Evolutionary conservation across 2,329 filamentous ascomycete genomes (phyloP).

Genomic region (Fusarium pseudograminearum): DNA sequence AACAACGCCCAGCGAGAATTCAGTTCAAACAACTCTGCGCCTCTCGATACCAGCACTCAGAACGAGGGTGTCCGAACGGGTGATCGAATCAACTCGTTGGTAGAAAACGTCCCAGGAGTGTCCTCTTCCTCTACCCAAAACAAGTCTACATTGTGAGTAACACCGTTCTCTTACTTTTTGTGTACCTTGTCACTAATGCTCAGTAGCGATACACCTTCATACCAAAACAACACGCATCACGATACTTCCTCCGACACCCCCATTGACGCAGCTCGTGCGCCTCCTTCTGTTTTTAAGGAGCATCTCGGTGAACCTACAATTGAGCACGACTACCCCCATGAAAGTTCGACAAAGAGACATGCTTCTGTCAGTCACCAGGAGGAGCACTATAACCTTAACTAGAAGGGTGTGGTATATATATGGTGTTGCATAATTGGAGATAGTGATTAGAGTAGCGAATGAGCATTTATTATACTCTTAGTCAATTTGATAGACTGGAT

Average conservation of each 20-base stretch:
- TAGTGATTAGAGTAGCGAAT: not conserved
- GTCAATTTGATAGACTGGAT: not conserved
- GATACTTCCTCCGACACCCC: not conserved
- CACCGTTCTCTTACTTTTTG: too few species aligned
- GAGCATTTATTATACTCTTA: rapidly evolving
- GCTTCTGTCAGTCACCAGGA: constrained; percentile 50
- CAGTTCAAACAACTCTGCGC: not conserved
- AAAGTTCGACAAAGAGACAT: constrained; percentile 48
- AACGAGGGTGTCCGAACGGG: constrained; percentile 30
- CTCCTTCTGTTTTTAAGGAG: constrained; percentile 44
- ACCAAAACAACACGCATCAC: not conserved
- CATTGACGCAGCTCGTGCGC: constrained; percentile 43
- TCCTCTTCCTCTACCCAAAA: not conserved
- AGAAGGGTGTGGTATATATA: not conserved
- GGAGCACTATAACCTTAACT: constrained; percentile 43
- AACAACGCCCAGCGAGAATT: constrained; percentile 10
- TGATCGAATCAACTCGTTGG: constrained; percentile 26
- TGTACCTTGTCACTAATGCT: not conserved
- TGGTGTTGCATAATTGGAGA: not conserved
- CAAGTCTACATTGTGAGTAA: not conserved
- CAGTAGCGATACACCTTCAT: not conserved
- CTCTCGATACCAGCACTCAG: not conserved
- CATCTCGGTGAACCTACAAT: constrained; percentile 47
- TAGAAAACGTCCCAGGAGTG: constrained; percentile 30
- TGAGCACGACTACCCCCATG: constrained; percentile 50